Evolutionary conservation across 345 rosid species (phyloP), one percentile per base, ranked within the genome.

Genomic region (Raphanus raphanistrum): DNA sequence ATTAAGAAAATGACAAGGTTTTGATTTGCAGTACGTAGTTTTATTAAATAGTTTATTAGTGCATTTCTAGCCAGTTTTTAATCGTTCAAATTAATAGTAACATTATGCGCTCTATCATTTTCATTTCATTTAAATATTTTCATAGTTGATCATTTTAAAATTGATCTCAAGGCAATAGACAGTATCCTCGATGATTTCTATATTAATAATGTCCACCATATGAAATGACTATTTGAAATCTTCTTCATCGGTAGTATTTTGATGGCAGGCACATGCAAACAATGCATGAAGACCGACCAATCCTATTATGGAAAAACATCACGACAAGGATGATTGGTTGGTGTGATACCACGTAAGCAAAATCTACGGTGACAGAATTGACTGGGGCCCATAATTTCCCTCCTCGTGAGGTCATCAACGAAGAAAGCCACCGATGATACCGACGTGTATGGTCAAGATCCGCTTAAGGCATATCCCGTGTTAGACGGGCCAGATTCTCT

Each of bases 371-470:
- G 28, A 16, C 8, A 52, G 25, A 50, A 17, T 45, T 33, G 26
- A 11, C 9, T 36, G 12, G 78, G 75, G 6, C 75, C 79, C 26
- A 69, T 25, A 29, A 55, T 63, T 84, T 77, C 90, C 87, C 77
- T 71, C 71, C 80, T 69, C 70, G 70, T 74, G 78, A 83, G 83
- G 92, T 82, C 85, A 81, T 38, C 65, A 41, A 43, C 38, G 75
- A 28, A 60, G 60, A 61, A 33, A 12, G 36, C 41, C 82, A 82
- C 66, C 69, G 32, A 5, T 35, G 29, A 15, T 45, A 26, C 33
- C 9, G 36, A 80, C 85, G 82, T 82, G 87, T 85, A 83, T 76
- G 88, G 93, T 74, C 60, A 50, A 63, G 88, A 88, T 84, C 79
- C 63, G 11, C 77, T 63, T n/a, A 79, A 79, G 65, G 68, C 63